Percentiles rank a stretch among this genome's conserved stretches.
Conservation (phyloP, 805 yeast genomes). For the Myxozyma geophila region DNA sequence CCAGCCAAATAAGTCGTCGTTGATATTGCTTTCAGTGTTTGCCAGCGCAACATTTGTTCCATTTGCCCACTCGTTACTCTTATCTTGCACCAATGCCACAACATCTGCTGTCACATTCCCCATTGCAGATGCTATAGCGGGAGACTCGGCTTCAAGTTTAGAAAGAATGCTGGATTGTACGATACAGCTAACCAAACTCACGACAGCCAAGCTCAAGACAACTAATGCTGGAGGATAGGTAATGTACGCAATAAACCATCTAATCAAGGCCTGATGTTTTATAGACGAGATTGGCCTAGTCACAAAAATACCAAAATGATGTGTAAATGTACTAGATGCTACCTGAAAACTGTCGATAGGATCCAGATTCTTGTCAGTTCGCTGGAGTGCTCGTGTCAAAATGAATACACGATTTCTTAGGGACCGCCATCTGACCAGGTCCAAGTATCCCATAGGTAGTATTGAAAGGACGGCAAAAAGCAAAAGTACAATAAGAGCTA, state of each 20-base stretch:
- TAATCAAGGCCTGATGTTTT: slow-evolving; percentile 32
- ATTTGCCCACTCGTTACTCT: slow-evolving; percentile 53
- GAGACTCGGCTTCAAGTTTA: slow-evolving; percentile 36
- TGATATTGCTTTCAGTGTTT: slow-evolving; percentile 57
- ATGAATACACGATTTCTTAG: slow-evolving; percentile 46
- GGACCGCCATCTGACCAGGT: slow-evolving; percentile 55
- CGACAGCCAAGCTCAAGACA: slow-evolving; percentile 57
- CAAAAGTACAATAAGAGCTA: slow-evolving; percentile 49
- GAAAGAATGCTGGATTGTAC: slow-evolving; percentile 59
- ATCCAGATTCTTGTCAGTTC: slow-evolving; percentile 34
- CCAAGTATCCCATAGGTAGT: slow-evolving; percentile 53
- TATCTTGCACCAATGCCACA: slow-evolving; percentile 43
- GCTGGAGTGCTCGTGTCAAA: slow-evolving; percentile 21
- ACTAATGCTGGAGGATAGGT: slow-evolving; percentile 58
- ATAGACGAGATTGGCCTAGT: slow-evolving; percentile 23
- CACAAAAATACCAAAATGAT: slow-evolving; percentile 29
- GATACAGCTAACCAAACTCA: slow-evolving; percentile 59
- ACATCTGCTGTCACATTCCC: slow-evolving; percentile 36
- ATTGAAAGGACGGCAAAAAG: slow-evolving; percentile 52
- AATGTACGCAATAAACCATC: slow-evolving; percentile 58
- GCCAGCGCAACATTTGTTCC: slow-evolving; percentile 61
- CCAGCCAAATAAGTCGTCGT: slow-evolving; percentile 70
- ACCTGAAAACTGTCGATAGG: slow-evolving; percentile 36
- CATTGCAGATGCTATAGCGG: slow-evolving; percentile 24
- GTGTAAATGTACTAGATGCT: slow-evolving; percentile 26